A percentile compares a stretch with the other conserved stretches of the same genome.
phyloP scores from a whole-genome alignment of 108 stramenopile genomes.

The Cyclotella baltica region DNA sequence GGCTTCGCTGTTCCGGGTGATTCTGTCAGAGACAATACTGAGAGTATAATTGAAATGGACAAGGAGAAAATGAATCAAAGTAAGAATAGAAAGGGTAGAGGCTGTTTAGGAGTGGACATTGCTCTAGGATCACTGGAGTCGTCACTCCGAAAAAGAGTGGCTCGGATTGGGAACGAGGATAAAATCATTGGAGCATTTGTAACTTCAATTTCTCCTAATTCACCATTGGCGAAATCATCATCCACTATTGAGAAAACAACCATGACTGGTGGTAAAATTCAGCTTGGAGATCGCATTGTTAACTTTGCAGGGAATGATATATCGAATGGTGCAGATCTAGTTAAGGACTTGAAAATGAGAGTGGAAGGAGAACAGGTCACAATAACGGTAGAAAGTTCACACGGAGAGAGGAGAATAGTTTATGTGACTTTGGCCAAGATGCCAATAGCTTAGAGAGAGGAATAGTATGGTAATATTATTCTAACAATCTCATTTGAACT shows the following conservation, averaged over 20 bases:
- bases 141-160: neutral
- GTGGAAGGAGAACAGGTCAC: constrained; percentile 67
- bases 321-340: constrained; percentile 55
- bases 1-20: constrained; percentile 97
- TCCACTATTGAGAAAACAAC: neutral
- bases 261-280: constrained; percentile 30
- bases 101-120: constrained; percentile 45
- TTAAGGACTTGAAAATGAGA: constrained; percentile 53
- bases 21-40: constrained; percentile 68
- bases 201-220: constrained; percentile 17
- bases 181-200: constrained; percentile 29
- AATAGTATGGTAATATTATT: too few species aligned
- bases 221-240: constrained; percentile 11
- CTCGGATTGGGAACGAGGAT: neutral
- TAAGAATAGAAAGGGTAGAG: constrained; percentile 33
- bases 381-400: constrained; percentile 64
- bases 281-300: constrained; percentile 68
- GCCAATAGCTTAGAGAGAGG: constrained; percentile 30
- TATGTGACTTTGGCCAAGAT: constrained; percentile 60
- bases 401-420: constrained; percentile 72
- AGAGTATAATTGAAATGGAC: constrained; percentile 36
- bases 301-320: constrained; percentile 66
- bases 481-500: too few species aligned
- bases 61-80: constrained; percentile 23
- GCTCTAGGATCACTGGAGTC: constrained; percentile 14